Evolutionary conservation across 2,329 filamentous ascomycete species (phyloP).

Genomic region (Colletotrichum higginsianum): DNA sequence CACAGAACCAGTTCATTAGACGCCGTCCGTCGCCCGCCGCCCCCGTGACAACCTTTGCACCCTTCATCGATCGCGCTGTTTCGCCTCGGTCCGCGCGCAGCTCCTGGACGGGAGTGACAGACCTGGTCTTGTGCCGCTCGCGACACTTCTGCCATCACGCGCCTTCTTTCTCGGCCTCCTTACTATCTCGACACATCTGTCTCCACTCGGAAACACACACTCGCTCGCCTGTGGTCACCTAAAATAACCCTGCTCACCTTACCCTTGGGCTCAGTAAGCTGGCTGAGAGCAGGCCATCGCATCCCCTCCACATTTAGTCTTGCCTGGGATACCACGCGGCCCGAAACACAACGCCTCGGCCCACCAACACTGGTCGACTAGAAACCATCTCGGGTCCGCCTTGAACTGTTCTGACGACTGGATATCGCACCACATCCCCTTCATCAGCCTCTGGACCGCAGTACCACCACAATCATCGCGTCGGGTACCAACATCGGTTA

Average conservation of each 20-base stretch:
- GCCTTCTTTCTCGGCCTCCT: constrained; percentile 3
- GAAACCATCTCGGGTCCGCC: background rate
- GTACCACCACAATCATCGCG: constrained; percentile 8
- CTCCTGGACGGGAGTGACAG: constrained; percentile 1
- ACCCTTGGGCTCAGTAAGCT: background rate
- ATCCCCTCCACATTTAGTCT: background rate
- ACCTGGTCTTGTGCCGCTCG: constrained; percentile 25
- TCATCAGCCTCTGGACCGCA: background rate
- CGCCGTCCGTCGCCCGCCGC: constrained; percentile 24
- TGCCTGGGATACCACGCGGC: constrained; percentile 3
- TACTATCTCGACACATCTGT: constrained; percentile 11
- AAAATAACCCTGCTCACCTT: constrained; percentile 2
- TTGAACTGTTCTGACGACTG: background rate
- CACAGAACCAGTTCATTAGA: constrained; percentile 33
- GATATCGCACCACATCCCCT: constrained; percentile 2
- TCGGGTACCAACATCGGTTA: constrained; percentile 10
- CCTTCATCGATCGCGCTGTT: constrained; percentile 13
- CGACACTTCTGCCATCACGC: constrained; percentile 13
- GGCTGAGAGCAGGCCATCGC: background rate
- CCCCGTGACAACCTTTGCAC: constrained; percentile 13
- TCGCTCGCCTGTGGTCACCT: background rate
- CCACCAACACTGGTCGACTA: background rate
- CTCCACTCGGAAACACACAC: background rate
- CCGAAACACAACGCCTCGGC: constrained; percentile 13
- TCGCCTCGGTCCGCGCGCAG: constrained; percentile 26